Conservation (phyloP, 495 filamentous ascomycete species). For the Sabuloglossum arenarium region DNA sequence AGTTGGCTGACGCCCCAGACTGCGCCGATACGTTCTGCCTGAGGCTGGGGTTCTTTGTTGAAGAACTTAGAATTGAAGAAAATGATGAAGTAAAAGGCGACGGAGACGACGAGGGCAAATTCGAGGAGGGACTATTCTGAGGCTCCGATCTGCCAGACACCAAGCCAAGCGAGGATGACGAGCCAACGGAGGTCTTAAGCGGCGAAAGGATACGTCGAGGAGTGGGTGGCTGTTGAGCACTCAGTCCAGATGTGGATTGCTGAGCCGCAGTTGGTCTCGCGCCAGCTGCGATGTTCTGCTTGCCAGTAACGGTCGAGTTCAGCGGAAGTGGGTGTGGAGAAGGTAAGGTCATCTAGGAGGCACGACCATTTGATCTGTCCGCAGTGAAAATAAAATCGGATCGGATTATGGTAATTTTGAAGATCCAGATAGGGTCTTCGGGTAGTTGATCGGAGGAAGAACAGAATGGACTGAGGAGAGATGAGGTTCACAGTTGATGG, state of each 20-base stretch:
- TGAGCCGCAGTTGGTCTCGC: conserved; percentile 31
- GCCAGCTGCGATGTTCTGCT: conserved; percentile 29
- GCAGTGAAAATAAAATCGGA: background rate
- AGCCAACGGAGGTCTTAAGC: conserved; percentile 34
- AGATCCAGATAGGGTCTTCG: background rate
- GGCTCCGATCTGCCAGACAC: background rate
- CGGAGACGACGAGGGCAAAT: conserved; percentile 16
- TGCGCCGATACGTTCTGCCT: conserved; percentile 30
- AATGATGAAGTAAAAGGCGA: conserved; percentile 32
- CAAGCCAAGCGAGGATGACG: conserved; percentile 20
- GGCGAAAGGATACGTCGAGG: conserved; percentile 41
- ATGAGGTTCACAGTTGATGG: background rate
- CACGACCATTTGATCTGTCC: conserved; percentile 15
- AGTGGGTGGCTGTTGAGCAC: conserved; percentile 30
- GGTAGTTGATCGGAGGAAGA: background rate
- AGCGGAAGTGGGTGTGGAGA: conserved; percentile 38
- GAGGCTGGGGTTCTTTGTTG: conserved; percentile 24
- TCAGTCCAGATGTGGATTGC: conserved; percentile 40
- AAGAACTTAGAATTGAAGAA: conserved; percentile 32
- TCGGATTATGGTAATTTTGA: background rate
- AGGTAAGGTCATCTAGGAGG: conserved; percentile 46
- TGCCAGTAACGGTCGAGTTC: conserved; percentile 40
- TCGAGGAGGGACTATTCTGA: conserved; percentile 22
- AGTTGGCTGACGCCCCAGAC: conserved; percentile 29
- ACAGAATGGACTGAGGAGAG: background rate